Percentiles rank a stretch among this genome's conserved stretches.
Evolutionary conservation across 2,329 filamentous ascomycete genomes (phyloP).

Genomic region (Kalaharituber pfeilii): DNA sequence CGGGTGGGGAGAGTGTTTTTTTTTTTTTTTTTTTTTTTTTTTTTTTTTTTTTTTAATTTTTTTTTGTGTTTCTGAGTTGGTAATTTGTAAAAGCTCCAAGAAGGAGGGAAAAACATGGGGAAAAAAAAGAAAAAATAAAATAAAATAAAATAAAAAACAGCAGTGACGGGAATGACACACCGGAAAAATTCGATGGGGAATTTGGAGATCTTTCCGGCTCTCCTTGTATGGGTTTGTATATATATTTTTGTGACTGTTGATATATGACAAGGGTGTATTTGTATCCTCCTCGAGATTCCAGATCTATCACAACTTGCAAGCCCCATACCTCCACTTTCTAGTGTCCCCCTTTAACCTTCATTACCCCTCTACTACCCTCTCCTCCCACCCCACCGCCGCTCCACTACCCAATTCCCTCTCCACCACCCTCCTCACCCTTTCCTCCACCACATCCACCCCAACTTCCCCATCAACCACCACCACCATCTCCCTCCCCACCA

Average conservation of each 20-base stretch:
- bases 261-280: background rate
- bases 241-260: background rate
- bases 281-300: background rate
- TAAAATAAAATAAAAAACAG: background rate
- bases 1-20: background rate
- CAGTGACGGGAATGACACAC: background rate
- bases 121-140: background rate
- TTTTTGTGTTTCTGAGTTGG: background rate
- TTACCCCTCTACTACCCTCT: constrained; percentile 43
- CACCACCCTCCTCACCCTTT: constrained; percentile 33
- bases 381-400: constrained; percentile 39
- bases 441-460: constrained; percentile 23
- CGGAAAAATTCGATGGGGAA: background rate
- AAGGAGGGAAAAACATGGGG: background rate
- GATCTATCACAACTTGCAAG: background rate
- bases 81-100: background rate
- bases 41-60: constrained; percentile 26
- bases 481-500: constrained; percentile 45
- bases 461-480: background rate
- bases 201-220: background rate
- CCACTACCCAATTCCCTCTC: constrained; percentile 39
- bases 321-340: background rate
- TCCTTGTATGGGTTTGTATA: background rate
- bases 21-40: background rate
- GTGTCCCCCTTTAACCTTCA: constrained; percentile 30